A percentile compares a stretch with the other conserved stretches of the same genome.
Conservation (phyloP, 2,329 filamentous ascomycete species). For the Microdochium bolleyi region DNA sequence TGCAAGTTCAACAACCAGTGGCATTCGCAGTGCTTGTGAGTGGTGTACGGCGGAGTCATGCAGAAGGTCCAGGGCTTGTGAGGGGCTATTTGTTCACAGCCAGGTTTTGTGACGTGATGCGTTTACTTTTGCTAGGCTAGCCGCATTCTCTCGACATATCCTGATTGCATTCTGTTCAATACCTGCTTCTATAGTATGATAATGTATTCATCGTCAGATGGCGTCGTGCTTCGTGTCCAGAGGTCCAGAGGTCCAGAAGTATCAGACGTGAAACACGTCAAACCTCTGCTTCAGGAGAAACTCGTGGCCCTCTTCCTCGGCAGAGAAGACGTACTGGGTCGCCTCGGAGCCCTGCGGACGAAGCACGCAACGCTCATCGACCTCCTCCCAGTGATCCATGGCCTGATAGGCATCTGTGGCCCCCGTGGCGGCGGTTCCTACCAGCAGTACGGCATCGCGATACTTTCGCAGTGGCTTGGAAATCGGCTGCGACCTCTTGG, state of each 20-base stretch:
- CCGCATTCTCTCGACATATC: no score
- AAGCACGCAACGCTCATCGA: slow-evolving; percentile 4
- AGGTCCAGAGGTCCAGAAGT: no score
- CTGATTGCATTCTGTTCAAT: no score
- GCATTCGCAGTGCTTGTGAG: slow-evolving; percentile 17
- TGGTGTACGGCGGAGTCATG: no score
- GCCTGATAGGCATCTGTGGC: slow-evolving; percentile 1
- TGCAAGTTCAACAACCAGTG: slow-evolving; percentile 21
- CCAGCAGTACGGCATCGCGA: slow-evolving; percentile 4
- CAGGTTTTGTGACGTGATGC: no score
- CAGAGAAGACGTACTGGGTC: slow-evolving; percentile 6
- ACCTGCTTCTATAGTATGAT: no score
- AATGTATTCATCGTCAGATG: no score
- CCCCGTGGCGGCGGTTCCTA: slow-evolving; percentile 5
- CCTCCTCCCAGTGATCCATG: slow-evolving; percentile 2
- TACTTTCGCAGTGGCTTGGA: slow-evolving; percentile 4
- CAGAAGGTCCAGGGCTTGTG: no score
- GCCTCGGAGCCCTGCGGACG: not conserved
- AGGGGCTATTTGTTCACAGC: no score
- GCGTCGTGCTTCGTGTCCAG: no score
- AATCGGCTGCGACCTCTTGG: not conserved
- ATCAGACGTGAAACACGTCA: not conserved
- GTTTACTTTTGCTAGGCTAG: no score
- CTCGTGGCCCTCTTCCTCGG: slow-evolving; percentile 5
- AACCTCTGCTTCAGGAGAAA: not conserved